These are phyloP conservation scores for Ascochyta rabiei DNA, from an alignment of 2,329 filamentous ascomycete genomes.

Conservation along the genomic window DNA sequence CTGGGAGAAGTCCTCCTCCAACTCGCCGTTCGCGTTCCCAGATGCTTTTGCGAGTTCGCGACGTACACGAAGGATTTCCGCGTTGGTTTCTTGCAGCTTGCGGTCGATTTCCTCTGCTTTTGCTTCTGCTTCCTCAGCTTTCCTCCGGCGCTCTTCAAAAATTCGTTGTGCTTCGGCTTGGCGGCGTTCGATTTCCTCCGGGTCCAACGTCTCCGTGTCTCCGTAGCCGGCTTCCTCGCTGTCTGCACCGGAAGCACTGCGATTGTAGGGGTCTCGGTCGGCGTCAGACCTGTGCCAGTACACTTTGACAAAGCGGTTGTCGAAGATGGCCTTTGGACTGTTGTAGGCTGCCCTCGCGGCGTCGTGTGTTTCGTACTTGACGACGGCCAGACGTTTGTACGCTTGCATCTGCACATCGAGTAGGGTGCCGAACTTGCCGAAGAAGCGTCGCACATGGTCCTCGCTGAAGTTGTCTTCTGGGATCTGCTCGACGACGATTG, in stretches of 20 bases:
- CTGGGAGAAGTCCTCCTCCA: conserved; percentile 21
- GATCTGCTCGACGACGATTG: conserved; percentile 78
- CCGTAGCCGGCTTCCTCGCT: conserved; percentile 25
- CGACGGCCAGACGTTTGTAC: conserved; percentile 69
- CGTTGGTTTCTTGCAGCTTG: conserved; percentile 66
- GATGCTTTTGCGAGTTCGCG: conserved; percentile 64
- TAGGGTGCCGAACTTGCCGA: conserved; percentile 73
- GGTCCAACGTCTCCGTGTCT: conserved; percentile 63
- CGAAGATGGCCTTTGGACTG: conserved; percentile 81
- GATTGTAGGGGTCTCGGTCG: not conserved
- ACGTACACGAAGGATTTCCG: conserved; percentile 67
- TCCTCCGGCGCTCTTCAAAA: conserved; percentile 69
- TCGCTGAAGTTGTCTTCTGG: conserved; percentile 73
- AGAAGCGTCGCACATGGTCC: conserved; percentile 69
- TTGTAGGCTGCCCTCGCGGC: conserved; percentile 73
- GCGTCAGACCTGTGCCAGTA: conserved; percentile 69
- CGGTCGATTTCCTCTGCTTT: conserved; percentile 69
- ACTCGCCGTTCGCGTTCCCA: conserved; percentile 24
- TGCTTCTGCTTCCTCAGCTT: conserved; percentile 67
- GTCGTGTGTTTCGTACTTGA: conserved; percentile 71
- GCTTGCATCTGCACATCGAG: conserved; percentile 68
- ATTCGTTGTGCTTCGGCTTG: conserved; percentile 75
- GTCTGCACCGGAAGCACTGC: conserved; percentile 17
- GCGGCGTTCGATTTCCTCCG: conserved; percentile 70
- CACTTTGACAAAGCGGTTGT: conserved; percentile 85